Conservation (phyloP, 176 grass and related monocot genomes). For the Rhipidocladum racemiflorum region DNA sequence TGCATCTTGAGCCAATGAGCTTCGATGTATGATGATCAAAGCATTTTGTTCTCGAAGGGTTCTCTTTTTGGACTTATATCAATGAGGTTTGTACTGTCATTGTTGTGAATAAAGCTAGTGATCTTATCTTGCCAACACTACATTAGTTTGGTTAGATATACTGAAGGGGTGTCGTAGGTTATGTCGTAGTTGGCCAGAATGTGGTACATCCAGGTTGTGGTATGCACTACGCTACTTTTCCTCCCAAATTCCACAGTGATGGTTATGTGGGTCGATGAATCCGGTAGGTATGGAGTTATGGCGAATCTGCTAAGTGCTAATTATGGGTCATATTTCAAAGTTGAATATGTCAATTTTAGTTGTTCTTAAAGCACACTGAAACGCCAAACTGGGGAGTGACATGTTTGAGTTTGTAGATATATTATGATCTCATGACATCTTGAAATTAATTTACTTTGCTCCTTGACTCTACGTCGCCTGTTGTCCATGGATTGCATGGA, state of each 20-base stretch:
- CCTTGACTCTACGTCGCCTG: neutral
- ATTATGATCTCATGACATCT: neutral
- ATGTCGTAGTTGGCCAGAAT: neutral
- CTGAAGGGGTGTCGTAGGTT: too few species aligned
- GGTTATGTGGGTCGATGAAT: neutral
- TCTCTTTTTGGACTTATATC: neutral
- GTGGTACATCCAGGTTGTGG: neutral
- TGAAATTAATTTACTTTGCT: neutral
- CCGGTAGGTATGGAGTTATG: neutral
- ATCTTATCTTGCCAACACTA: neutral
- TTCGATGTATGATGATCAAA: neutral
- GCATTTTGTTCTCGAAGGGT: neutral
- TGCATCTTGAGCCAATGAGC: neutral
- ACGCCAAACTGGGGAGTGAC: neutral
- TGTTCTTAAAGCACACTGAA: neutral
- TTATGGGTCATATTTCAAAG: neutral
- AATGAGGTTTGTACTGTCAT: neutral
- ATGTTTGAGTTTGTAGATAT: neutral
- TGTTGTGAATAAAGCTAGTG: neutral
- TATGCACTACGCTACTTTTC: neutral
- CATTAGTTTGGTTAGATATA: neutral
- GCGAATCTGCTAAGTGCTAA: too few species aligned
- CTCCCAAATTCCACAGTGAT: neutral
- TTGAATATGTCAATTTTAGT: neutral
- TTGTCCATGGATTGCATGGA: neutral